Percentiles rank a stretch among this genome's conserved stretches.
Evolutionary conservation across 768 basidiomycete species (phyloP).

Genomic region (Mrakia blollopis): DNA sequence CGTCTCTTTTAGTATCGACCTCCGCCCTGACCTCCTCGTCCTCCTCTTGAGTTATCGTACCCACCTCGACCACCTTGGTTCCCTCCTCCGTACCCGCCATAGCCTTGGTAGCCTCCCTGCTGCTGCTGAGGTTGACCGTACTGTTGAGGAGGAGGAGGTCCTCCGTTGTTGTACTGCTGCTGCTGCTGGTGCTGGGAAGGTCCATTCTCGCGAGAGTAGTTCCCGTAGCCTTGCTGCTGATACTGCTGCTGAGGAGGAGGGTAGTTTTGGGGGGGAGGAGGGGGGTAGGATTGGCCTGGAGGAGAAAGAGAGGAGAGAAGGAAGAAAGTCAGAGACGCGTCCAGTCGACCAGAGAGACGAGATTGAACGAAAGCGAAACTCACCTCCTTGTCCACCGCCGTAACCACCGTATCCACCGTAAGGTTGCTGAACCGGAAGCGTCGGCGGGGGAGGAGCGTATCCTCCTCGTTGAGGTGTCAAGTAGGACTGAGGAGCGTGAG

Average conservation of each 20-base stretch:
- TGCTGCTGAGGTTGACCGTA: background rate
- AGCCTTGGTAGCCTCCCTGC: background rate
- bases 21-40: background rate
- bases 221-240: background rate
- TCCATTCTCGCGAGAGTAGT: background rate
- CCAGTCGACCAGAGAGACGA: background rate
- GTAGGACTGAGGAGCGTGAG: slow-evolving; percentile 19
- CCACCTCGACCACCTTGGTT: background rate
- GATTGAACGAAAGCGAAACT: background rate
- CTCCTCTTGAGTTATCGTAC: background rate
- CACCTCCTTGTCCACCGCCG: slow-evolving; percentile 39
- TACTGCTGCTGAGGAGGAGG: background rate
- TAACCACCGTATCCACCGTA: slow-evolving; percentile 42
- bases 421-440: slow-evolving; percentile 22
- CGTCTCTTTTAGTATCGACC: background rate
- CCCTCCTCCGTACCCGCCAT: background rate
- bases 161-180: background rate
- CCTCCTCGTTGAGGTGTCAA: slow-evolving; percentile 33
- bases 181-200: background rate
- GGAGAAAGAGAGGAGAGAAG: background rate
- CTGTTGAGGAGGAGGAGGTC: background rate
- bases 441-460: slow-evolving; percentile 23
- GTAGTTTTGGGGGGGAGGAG: background rate
- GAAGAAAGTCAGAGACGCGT: background rate
- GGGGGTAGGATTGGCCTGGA: background rate